phyloP scores from a whole-genome alignment of 306 rosid genomes.

The Pyrus communis region DNA sequence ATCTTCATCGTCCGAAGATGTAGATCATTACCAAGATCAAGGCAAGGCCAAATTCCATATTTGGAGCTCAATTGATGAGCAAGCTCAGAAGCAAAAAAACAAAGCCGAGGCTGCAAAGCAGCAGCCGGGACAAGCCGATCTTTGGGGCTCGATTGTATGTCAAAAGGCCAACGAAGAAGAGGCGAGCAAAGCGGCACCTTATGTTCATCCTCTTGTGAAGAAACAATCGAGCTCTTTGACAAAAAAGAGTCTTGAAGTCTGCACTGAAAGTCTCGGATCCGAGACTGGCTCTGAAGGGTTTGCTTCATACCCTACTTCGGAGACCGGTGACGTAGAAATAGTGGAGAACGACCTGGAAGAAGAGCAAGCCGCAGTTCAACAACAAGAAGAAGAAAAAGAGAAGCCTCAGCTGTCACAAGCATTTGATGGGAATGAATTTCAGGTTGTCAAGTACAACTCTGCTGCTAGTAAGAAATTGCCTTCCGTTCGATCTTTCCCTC shows the following conservation, averaged over 20 bases:
- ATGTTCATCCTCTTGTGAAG: constrained; percentile 75
- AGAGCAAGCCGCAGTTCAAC: background rate
- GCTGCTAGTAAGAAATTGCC: constrained; percentile 23
- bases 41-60: constrained; percentile 25
- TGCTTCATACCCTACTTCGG: constrained; percentile 43
- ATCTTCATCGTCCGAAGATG: constrained; percentile 26
- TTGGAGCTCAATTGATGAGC: constrained; percentile 40
- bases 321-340: constrained; percentile 24
- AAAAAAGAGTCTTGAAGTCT: constrained; percentile 62
- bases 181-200: constrained; percentile 37
- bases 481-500: constrained; percentile 46
- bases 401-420: background rate
- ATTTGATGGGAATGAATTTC: constrained; percentile 13
- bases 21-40: constrained; percentile 17
- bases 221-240: constrained; percentile 45
- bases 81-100: constrained; percentile 13
- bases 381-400: background rate
- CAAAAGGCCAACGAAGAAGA: constrained; percentile 32
- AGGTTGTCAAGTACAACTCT: constrained; percentile 18
- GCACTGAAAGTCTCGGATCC: constrained; percentile 93
- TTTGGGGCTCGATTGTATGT: constrained; percentile 51
- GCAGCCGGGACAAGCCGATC: constrained; percentile 18
- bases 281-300: constrained; percentile 82
- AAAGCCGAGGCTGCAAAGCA: constrained; percentile 21
- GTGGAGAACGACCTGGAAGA: background rate